phyloP scores from a whole-genome alignment of 78 protist genomes.

The Speleostelium caveatum region DNA sequence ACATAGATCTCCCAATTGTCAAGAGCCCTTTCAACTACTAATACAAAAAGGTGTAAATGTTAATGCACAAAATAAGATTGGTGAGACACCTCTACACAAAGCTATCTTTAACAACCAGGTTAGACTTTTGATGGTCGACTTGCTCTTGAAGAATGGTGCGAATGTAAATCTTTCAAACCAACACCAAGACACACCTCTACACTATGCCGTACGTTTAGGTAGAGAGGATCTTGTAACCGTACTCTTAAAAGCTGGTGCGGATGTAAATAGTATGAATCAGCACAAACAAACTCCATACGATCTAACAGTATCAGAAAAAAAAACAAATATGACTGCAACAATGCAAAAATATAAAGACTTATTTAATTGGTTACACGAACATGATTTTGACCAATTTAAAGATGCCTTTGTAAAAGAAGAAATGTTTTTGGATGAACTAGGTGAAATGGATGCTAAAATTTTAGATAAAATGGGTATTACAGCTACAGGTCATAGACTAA shows the following conservation, averaged over 20 bases:
- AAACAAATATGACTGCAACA: conserved; percentile 52
- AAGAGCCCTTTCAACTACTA: conserved; percentile 75
- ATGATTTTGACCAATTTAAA: conserved; percentile 45
- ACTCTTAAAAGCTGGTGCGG: conserved; percentile 83
- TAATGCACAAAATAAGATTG: conserved; percentile 76
- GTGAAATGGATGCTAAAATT: conserved; percentile 49
- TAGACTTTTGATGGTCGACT: conserved; percentile 75
- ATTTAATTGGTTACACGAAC: conserved; percentile 50
- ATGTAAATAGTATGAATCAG: conserved; percentile 43
- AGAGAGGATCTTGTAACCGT: conserved; percentile 81
- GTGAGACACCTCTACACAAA: conserved; percentile 87
- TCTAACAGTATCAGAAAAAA: conserved; percentile 32
- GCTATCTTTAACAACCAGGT: conserved; percentile 78
- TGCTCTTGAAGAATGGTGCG: conserved; percentile 74
- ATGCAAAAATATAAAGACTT: conserved; percentile 71
- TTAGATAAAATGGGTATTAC: conserved; percentile 34
- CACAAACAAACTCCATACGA: conserved; percentile 78
- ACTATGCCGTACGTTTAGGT: conserved; percentile 81
- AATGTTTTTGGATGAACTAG: conserved; percentile 62
- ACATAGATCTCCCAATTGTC: conserved; percentile 75
- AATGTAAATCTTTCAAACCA: conserved; percentile 75
- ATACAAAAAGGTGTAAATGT: conserved; percentile 71
- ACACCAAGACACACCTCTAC: conserved; percentile 80
- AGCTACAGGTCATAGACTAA: conserved; percentile 45
- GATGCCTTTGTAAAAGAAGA: conserved; percentile 75